Evolutionary conservation across 768 basidiomycete species (phyloP).

Genomic region (Pulveroboletus sp.): DNA sequence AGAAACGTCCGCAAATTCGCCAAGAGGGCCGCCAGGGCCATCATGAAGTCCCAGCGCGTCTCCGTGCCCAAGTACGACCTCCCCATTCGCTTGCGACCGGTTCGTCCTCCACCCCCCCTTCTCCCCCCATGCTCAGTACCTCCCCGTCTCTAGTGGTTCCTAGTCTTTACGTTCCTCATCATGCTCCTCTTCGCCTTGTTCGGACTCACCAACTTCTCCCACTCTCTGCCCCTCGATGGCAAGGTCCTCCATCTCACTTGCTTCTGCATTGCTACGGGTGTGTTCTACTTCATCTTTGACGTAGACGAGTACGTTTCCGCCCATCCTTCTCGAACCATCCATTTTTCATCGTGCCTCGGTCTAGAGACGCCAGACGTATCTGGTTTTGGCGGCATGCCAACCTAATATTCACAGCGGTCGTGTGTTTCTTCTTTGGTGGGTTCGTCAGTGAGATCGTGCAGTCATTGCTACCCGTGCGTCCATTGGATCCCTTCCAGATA

Average conservation of each 20-base stretch:
- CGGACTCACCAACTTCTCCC: slow-evolving; percentile 71
- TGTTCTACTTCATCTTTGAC: slow-evolving; percentile 87
- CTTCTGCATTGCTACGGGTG: slow-evolving; percentile 68
- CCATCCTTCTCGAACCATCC: not conserved
- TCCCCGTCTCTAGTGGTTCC: slow-evolving; percentile 62
- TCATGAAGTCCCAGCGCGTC: slow-evolving; percentile 72
- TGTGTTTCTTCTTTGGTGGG: slow-evolving; percentile 79
- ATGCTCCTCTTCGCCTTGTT: slow-evolving; percentile 72
- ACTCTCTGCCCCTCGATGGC: slow-evolving; percentile 68
- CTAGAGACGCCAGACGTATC: slow-evolving; percentile 71
- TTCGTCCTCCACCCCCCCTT: slow-evolving; percentile 28
- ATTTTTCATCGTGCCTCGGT: not conserved
- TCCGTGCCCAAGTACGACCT: slow-evolving; percentile 64
- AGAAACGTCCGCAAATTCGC: slow-evolving; percentile 33
- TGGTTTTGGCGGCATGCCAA: slow-evolving; percentile 85
- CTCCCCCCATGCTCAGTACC: slow-evolving; percentile 8
- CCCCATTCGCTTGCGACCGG: slow-evolving; percentile 72
- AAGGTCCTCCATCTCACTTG: slow-evolving; percentile 80
- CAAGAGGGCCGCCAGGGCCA: slow-evolving; percentile 47
- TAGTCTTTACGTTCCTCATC: slow-evolving; percentile 64
- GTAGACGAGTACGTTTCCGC: slow-evolving; percentile 69
- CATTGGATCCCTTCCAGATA: not conserved
- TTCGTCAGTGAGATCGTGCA: slow-evolving; percentile 82
- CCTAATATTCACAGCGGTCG: slow-evolving; percentile 62
- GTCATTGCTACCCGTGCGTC: slow-evolving; percentile 65